Evolutionary conservation across 2,329 filamentous ascomycete species (phyloP), one percentile per base, ranked within the genome.

Genomic region (Volutella citrinella): DNA sequence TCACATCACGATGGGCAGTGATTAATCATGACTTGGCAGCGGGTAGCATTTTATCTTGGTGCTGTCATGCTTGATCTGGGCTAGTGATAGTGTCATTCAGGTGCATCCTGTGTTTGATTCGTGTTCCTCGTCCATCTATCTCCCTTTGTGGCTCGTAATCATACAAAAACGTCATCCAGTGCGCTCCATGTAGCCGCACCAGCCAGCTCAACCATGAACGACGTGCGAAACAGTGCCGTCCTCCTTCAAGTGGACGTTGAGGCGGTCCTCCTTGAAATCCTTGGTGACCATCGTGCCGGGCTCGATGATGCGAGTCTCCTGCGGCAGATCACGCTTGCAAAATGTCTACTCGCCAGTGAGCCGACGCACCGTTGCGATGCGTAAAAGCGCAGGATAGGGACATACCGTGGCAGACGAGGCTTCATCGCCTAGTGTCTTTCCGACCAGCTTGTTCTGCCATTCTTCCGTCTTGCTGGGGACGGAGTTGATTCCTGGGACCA

Each of bases 161-260:
- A n/a, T n/a, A n/a, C n/a, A n/a, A n/a, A n/a, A n/a, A n/a, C n/a
- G n/a, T n/a, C n/a, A n/a, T n/a, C n/a, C n/a, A n/a, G n/a, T n/a
- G n/a, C n/a, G n/a, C n/a, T n/a, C n/a, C n/a, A n/a, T n/a, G n/a
- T n/a, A n/a, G n/a, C n/a, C n/a, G n/a, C n/a, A n/a, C n/a, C n/a
- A n/a, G n/a, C n/a, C n/a, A n/a, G 7, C 32, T 59, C 58, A 78
- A 15, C 75, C 75, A 48, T 79, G 72, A 41, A 66, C 55, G 36
- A 82, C 77, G 42, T 79, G 74, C 34, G 70, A 69, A 27, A 82
- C 75, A 11, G 71, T 78, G 30, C 78, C 78, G 37, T 81, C 74
- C 19, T 80, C 72, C 38, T 70, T 70, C 32, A 82, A 52, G 45
- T 78, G 69, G 15, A 83, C 66, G 38, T 82, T 82, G 42, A 83